Percentiles rank a stretch among this genome's conserved stretches.
Conservation (phyloP, 306 rosid genomes). For the Fragaria ananassa region DNA sequence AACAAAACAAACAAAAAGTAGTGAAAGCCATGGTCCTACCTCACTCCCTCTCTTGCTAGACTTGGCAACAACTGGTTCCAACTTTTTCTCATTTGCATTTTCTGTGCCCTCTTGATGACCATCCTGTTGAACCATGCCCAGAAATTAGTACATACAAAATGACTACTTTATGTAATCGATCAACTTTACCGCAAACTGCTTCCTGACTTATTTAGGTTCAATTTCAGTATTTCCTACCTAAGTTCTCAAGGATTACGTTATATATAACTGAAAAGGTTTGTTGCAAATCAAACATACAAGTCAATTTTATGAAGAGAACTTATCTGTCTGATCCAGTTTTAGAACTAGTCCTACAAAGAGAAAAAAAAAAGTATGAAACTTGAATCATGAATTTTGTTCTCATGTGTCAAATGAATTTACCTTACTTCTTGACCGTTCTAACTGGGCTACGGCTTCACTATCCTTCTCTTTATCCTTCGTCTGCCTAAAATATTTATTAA, state of each 20-base stretch:
- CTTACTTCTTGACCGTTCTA: conserved; percentile 62
- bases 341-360: background rate
- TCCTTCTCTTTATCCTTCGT: conserved; percentile 53
- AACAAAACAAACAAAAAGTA: background rate
- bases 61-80: conserved; percentile 13
- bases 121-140: conserved; percentile 46
- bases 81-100: conserved; percentile 42
- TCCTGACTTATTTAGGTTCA: background rate
- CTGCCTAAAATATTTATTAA: conserved; percentile 23
- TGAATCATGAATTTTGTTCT: conserved; percentile 3
- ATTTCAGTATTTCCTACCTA: background rate
- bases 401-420: conserved; percentile 36
- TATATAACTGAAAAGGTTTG: background rate
- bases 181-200: background rate
- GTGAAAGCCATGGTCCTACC: conserved; percentile 35
- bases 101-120: conserved; percentile 36
- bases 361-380: background rate
- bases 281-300: background rate
- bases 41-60: conserved; percentile 56
- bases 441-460: conserved; percentile 39
- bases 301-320: background rate
- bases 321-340: background rate
- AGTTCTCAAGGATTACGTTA: background rate
- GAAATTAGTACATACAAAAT: conserved; percentile 5
- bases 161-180: background rate